phyloP scores from a whole-genome alignment of 305 asterid genomes.

The Solanum chacoense region DNA sequence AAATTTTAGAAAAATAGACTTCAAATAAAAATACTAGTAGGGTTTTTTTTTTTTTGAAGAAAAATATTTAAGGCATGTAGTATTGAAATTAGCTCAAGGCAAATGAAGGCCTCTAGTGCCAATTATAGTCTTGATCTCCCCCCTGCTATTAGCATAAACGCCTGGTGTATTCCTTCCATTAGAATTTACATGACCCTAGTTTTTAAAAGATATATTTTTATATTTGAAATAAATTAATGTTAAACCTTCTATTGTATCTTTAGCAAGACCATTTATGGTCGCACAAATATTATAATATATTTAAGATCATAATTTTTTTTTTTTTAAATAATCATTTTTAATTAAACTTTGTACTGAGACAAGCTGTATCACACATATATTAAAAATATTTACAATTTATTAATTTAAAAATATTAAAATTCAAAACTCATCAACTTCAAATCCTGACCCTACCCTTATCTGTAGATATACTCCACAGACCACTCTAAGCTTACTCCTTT shows the following conservation, averaged over 20 bases:
- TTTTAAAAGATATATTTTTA: background rate
- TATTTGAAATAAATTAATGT: background rate
- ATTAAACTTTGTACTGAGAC: rapidly evolving
- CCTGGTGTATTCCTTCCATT: background rate
- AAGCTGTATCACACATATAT: background rate
- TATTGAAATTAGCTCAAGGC: background rate
- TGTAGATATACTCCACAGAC: background rate
- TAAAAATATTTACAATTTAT: background rate
- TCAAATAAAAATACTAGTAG: background rate
- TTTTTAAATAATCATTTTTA: background rate
- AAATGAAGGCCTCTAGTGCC: background rate
- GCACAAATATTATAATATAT: background rate
- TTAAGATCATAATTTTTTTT: background rate
- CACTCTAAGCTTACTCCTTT: background rate
- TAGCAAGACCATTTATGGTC: background rate
- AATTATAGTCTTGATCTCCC: background rate
- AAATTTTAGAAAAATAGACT: background rate
- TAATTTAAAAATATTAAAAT: background rate
- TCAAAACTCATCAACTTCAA: background rate
- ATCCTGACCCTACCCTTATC: background rate
- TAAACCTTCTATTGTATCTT: background rate
- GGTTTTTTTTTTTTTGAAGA: rapidly evolving
- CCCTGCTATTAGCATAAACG: background rate
- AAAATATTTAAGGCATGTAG: background rate
- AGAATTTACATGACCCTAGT: background rate